phyloP scores from a whole-genome alignment of 1,284 basidiomycete genomes.

The Heliocybe sulcata region DNA sequence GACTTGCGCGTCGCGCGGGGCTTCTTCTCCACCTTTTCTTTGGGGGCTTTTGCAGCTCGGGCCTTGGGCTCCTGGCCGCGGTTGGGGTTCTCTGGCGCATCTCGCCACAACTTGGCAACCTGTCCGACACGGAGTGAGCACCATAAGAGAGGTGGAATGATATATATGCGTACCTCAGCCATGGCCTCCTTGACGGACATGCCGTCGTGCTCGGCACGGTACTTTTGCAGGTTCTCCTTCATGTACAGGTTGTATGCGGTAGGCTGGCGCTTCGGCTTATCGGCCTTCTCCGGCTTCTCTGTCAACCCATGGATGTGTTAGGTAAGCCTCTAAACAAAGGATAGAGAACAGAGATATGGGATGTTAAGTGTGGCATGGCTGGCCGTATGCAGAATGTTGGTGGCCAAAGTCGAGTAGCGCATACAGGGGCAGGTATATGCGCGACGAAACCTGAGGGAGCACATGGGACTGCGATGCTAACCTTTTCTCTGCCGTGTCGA shows the following conservation, averaged over 20 bases:
- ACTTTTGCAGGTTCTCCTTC: conserved; percentile 42
- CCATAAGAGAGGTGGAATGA: conserved; percentile 1
- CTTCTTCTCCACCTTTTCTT: conserved; percentile 22
- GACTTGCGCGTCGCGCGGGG: conserved; percentile 12
- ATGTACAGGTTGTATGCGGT: conserved; percentile 50
- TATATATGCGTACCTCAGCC: conserved; percentile 29
- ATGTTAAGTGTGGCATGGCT: background rate
- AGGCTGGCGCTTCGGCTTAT: conserved; percentile 43
- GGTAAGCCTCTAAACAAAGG: background rate
- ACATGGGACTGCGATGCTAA: background rate
- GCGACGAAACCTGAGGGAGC: background rate
- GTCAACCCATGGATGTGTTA: background rate
- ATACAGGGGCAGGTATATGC: background rate
- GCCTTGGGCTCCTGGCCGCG: conserved; percentile 39
- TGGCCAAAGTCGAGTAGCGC: background rate
- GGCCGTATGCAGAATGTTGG: conserved; percentile 1
- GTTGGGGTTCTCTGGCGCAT: conserved; percentile 53
- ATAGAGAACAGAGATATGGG: background rate
- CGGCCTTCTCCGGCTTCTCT: conserved; percentile 24
- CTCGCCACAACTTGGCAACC: conserved; percentile 47
- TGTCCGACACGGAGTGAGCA: conserved; percentile 15
- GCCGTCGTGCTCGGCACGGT: conserved; percentile 44
- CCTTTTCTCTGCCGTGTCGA: conserved; percentile 15
- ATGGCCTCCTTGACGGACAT: conserved; percentile 42
- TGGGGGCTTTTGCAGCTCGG: conserved; percentile 25